phyloP scores from a whole-genome alignment of 2,329 filamentous ascomycete genomes.

The Fusarium algeriense region DNA sequence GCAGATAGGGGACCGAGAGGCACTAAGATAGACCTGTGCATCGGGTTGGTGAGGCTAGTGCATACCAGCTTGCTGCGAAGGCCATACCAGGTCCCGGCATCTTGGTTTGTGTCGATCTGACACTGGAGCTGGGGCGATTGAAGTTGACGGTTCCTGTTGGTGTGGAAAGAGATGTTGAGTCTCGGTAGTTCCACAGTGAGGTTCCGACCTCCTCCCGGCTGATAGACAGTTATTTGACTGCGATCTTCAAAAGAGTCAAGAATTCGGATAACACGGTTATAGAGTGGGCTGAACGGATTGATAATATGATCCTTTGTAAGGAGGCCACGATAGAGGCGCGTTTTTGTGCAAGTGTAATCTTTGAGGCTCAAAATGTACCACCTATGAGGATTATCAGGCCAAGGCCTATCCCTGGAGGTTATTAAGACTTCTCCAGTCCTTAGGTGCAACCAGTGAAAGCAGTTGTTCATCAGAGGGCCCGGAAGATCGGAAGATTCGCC shows the following conservation, averaged over 20 bases:
- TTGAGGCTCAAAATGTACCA: slow-evolving; percentile 32
- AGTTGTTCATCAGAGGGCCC: slow-evolving; percentile 59
- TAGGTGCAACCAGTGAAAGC: slow-evolving; percentile 67
- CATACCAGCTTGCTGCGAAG: slow-evolving; percentile 71
- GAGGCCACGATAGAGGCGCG: neutral
- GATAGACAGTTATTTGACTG: slow-evolving; percentile 33
- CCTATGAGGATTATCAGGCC: slow-evolving; percentile 24
- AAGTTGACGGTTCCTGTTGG: slow-evolving; percentile 59
- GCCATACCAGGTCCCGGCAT: slow-evolving; percentile 71
- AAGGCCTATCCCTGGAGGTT: slow-evolving; percentile 30
- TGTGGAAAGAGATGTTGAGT: slow-evolving; percentile 64
- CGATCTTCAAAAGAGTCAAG: slow-evolving; percentile 38
- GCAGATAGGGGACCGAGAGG: slow-evolving; percentile 57
- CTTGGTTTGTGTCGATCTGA: slow-evolving; percentile 67
- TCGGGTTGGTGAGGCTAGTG: slow-evolving; percentile 56
- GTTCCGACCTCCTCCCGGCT: slow-evolving; percentile 27
- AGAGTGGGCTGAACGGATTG: slow-evolving; percentile 42
- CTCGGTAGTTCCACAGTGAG: slow-evolving; percentile 64
- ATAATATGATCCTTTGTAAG: slow-evolving; percentile 26
- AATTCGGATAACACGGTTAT: slow-evolving; percentile 36
- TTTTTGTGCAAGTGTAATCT: slow-evolving; percentile 24
- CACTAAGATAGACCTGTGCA: slow-evolving; percentile 64
- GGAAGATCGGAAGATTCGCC: slow-evolving; percentile 60
- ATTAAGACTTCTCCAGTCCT: slow-evolving; percentile 37
- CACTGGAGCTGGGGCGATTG: slow-evolving; percentile 62